Percentiles rank a stretch among this genome's conserved stretches.
phyloP scores from a whole-genome alignment of 2,329 filamentous ascomycete genomes.

The Tolypocladium sp. region DNA sequence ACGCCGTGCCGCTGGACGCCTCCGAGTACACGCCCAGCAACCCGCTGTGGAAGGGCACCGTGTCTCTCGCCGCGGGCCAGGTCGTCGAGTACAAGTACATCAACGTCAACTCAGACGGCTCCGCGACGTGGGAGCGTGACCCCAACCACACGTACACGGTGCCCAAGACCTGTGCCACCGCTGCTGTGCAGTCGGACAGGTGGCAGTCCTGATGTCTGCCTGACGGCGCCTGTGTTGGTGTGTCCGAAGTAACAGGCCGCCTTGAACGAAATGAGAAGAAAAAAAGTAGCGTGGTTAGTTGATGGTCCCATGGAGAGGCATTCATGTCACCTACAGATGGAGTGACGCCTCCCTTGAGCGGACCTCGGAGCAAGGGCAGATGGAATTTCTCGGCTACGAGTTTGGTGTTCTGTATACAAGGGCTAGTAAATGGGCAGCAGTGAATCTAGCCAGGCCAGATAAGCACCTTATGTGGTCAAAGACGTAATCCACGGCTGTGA shows the following conservation, averaged over 20 bases:
- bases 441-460: background rate
- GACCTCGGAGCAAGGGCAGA: background rate
- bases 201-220: conserved; percentile 15
- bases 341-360: background rate
- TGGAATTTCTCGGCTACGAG: background rate
- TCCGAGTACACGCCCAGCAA: conserved; percentile 47
- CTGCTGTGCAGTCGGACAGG: conserved; percentile 15
- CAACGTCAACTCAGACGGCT: conserved; percentile 43
- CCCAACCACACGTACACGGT: conserved; percentile 33
- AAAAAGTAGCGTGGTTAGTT: too few relatives aligned
- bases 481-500: too few relatives aligned
- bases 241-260: background rate
- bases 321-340: background rate
- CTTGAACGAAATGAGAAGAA: background rate
- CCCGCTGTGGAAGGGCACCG: conserved; percentile 50
- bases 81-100: conserved; percentile 62
- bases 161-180: conserved; percentile 19
- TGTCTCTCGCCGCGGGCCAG: conserved; percentile 46
- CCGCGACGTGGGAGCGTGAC: conserved; percentile 56
- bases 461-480: background rate
- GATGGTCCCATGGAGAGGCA: background rate
- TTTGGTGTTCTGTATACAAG: background rate
- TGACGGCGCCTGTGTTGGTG: background rate
- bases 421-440: background rate
- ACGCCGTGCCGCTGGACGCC: conserved; percentile 48